phyloP scores from a whole-genome alignment of 805 yeast species.

The Pichia exigua region DNA sequence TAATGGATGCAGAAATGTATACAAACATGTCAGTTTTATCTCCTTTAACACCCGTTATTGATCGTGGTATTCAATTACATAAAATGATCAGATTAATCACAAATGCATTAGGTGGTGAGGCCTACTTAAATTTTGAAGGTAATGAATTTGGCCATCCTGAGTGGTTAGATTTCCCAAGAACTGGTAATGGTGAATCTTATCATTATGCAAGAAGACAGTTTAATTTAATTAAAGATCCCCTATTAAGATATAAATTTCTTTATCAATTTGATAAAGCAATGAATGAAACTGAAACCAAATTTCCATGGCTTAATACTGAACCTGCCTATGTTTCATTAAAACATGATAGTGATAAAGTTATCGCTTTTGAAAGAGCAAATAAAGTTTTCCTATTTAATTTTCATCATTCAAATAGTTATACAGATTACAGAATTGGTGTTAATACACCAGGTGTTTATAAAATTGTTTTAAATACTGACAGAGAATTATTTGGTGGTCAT shows the following conservation, averaged over 20 bases:
- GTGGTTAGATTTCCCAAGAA: conserved; percentile 96
- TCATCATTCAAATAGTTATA: conserved; percentile 74
- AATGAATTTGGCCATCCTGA: conserved; percentile 99
- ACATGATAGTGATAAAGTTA: conserved; percentile 80
- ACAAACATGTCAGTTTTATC: conserved; percentile 82
- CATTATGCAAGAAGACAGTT: conserved; percentile 95
- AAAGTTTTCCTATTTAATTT: conserved; percentile 82
- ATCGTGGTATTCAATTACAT: conserved; percentile 86
- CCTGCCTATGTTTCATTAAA: conserved; percentile 84
- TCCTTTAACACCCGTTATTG: conserved; percentile 68
- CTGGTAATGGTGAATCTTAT: conserved; percentile 78
- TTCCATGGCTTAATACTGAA: conserved; percentile 61
- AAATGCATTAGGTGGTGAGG: conserved; percentile 93
- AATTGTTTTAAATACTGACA: conserved; percentile 71
- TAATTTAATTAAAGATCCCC: conserved; percentile 71
- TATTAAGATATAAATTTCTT: conserved; percentile 70
- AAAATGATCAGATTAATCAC: conserved; percentile 85
- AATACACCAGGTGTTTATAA: conserved; percentile 70
- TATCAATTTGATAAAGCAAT: conserved; percentile 79
- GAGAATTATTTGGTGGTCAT: conserved; percentile 72
- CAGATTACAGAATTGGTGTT: conserved; percentile 88
- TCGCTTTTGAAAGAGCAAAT: conserved; percentile 85
- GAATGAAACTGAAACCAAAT: conserved; percentile 66
- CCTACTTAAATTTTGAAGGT: conserved; percentile 92
- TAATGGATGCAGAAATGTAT: conserved; percentile 98